These are phyloP conservation scores for Ramularia collo-cygni DNA, from an alignment of 2,329 filamentous ascomycete species.

Conservation along the genomic window DNA sequence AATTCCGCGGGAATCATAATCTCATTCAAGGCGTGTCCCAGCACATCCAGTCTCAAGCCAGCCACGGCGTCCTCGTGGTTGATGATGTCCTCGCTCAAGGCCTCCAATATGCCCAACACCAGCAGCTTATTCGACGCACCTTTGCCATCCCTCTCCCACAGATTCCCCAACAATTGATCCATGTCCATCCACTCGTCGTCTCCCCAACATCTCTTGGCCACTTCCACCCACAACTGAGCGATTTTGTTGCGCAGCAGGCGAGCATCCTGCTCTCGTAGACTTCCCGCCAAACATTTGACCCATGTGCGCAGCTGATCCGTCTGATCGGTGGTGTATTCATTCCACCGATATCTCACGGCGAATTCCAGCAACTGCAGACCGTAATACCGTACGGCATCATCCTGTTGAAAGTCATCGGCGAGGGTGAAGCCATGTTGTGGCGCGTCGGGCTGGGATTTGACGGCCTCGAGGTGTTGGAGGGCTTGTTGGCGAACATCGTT, in stretches of 20 bases:
- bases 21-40: conserved; percentile 87
- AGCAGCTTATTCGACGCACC: conserved; percentile 67
- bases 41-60: conserved; percentile 69
- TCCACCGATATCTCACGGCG: conserved; percentile 78
- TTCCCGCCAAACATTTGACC: conserved; percentile 70
- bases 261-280: conserved; percentile 65
- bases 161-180: conserved; percentile 72
- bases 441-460: conserved; percentile 73
- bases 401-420: conserved; percentile 66
- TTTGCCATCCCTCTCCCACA: conserved; percentile 56
- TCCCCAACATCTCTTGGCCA: conserved; percentile 83
- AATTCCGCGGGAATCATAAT: conserved; percentile 79
- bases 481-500: conserved; percentile 79
- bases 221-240: conserved; percentile 87
- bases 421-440: conserved; percentile 79
- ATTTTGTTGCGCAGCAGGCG: conserved; percentile 87
- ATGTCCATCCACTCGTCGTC: conserved; percentile 81
- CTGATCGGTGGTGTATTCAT: conserved; percentile 63
- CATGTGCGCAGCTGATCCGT: conserved; percentile 63
- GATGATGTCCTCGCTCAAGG: conserved; percentile 89
- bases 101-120: conserved; percentile 82
- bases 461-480: conserved; percentile 74
- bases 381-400: conserved; percentile 83
- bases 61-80: conserved; percentile 79
- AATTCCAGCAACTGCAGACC: conserved; percentile 88